Evolutionary conservation across 164 flowering plant genomes (phyloP), one percentile per base, ranked within the genome.

Genomic region (Warburgia ugandensis): DNA sequence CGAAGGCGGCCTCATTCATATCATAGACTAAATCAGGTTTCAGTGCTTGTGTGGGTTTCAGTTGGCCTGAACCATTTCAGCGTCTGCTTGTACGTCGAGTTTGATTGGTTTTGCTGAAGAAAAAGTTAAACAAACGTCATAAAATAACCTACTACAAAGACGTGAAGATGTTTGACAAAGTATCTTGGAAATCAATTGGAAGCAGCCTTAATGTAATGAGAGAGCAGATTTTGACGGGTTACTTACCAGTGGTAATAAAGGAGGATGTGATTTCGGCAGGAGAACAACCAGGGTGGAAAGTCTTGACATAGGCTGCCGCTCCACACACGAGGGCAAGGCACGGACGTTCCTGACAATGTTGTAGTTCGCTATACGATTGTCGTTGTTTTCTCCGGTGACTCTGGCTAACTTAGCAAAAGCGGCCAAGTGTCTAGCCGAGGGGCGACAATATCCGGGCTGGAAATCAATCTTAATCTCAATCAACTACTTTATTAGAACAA

Each of bases 371-470:
- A 22, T 0, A 19, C 62, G 38, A 2, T 44, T 12, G 14, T 59
- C 62, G 4, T 2, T 14, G 6, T 55, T 28, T 0, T 62, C 54
- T 9, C 74, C 81, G 0, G 83, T 66, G n/a, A 73, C 7, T 0
- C 79, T 28, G 7, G 65, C 17, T 41, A 66, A 45, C 45, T 47
- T 50, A 2, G 87, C 29, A 45, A 54, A 87, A 2, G 76, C 86
- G 8, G 96, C 92, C n/a, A 87, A 45, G 54, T 84, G 62, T 66
- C 58, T 7, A 78, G 50, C 7, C 96, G 92, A 10, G 96, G 96
- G 23, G 92, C 96, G 6, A 73, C 44, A 29, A 82, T 32, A 50
- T 87, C 96, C 3, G 92, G 92, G 96, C 91, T 86, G 81, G 36
- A 6, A 46, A 61, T 29, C 3, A 13, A 43, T 29, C 2, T 14